Conservation (phyloP, 306 rosid genomes). For the Glycyrrhiza uralensis region DNA sequence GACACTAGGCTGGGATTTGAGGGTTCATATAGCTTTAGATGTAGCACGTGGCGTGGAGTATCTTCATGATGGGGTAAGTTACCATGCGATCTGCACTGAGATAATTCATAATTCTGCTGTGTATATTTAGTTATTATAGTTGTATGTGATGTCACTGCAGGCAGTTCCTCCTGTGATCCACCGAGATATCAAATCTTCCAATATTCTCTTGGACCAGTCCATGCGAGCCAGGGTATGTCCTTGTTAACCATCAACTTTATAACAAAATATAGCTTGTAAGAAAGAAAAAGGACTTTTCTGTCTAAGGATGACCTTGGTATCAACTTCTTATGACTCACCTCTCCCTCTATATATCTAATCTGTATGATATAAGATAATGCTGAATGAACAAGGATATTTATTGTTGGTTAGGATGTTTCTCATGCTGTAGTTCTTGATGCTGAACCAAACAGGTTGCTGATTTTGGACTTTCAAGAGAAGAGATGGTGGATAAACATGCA, state of each 20-base stretch:
- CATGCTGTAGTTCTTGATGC: not conserved
- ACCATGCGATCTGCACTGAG: conserved; percentile 12
- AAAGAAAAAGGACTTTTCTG: not conserved
- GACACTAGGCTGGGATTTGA: conserved; percentile 77
- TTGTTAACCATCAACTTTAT: not conserved
- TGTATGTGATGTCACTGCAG: conserved; percentile 40
- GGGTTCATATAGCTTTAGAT: conserved; percentile 84
- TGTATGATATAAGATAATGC: not conserved
- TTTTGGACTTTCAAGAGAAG: conserved; percentile 97
- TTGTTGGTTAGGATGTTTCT: not conserved
- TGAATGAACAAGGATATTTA: not conserved
- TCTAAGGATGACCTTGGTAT: not conserved
- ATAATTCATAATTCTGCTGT: not conserved
- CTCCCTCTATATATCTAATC: not conserved
- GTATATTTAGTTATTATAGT: not conserved
- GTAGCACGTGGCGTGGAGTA: conserved; percentile 96
- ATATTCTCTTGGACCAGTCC: conserved; percentile 83
- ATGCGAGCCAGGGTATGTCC: conserved; percentile 88
- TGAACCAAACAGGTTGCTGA: conserved; percentile 80
- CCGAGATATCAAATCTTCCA: conserved; percentile 87
- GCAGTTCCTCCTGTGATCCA: conserved; percentile 97
- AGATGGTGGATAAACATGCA: conserved; percentile 81
- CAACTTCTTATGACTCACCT: too few relatives aligned
- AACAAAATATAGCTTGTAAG: not conserved
- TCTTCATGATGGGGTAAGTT: conserved; percentile 97